Conservation (phyloP, 805 yeast species). For the Candida nitratophila region DNA sequence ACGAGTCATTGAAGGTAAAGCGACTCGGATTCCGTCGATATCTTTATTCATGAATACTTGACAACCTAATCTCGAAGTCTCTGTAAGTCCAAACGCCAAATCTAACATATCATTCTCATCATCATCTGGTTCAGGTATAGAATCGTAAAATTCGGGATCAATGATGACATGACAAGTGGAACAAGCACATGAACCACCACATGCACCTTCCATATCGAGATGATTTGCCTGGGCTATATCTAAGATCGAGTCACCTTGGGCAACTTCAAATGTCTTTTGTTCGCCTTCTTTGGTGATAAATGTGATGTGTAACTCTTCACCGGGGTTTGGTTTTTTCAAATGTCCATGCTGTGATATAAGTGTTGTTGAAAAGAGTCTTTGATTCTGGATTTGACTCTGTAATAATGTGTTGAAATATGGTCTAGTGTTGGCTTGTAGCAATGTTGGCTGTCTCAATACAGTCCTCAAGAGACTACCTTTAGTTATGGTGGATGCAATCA, state of each 20-base stretch:
- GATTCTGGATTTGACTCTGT: neutral
- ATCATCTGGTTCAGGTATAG: slow-evolving; percentile 89
- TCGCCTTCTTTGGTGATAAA: slow-evolving; percentile 89
- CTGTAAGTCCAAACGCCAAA: slow-evolving; percentile 94
- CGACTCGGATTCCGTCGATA: slow-evolving; percentile 88
- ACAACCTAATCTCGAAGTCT: slow-evolving; percentile 93
- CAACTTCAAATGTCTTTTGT: slow-evolving; percentile 75
- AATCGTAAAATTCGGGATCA: slow-evolving; percentile 91
- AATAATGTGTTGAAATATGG: neutral
- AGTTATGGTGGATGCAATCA: neutral
- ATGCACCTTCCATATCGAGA: slow-evolving; percentile 95
- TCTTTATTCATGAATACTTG: slow-evolving; percentile 87
- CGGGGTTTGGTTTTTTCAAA: slow-evolving; percentile 82
- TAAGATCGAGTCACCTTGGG: slow-evolving; percentile 84
- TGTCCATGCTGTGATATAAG: slow-evolving; percentile 59
- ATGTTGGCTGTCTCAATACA: neutral
- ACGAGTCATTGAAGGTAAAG: slow-evolving; percentile 95
- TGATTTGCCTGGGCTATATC: slow-evolving; percentile 94
- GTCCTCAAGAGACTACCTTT: neutral
- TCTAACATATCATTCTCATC: slow-evolving; percentile 99
- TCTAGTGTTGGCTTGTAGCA: neutral
- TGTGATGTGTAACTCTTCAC: slow-evolving; percentile 83
- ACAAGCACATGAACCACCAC: slow-evolving; percentile 99
- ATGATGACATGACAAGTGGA: slow-evolving; percentile 96
- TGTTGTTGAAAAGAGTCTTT: slow-evolving; percentile 10